Evolutionary conservation across 108 stramenopile genomes (phyloP), one percentile per base, ranked within the genome.

Genomic region (Cyclotella atomus): DNA sequence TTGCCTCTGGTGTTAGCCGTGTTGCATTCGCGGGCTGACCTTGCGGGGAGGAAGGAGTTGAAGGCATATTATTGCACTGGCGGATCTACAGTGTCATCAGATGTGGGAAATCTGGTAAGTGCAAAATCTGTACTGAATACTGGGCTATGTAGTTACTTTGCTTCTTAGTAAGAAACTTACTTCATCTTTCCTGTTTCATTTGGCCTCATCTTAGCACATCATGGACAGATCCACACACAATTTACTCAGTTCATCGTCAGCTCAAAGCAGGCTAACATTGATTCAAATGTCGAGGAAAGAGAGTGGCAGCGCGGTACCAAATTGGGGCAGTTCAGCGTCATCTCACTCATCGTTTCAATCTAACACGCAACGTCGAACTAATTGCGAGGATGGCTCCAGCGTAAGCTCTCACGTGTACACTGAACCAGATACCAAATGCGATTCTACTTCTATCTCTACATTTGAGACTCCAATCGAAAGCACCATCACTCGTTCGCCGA

Each of bases 191-290:
- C n/a, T n/a, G n/a, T n/a, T n/a, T n/a, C n/a, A 53, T 53, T 23
- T 53, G 10, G 10, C 10, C 19, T 53, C 56, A 10, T 14, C 12
- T 12, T 19, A 57, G 65, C 94, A 95, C 55, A 89, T 95, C 29
- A 86, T 95, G 90, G 94, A 95, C 77, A 56, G 94, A 50, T 91
- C 91, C 14, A 93, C 94, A 1, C 94, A 95, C 81, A 59, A 83
- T 9, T 65, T 92, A 17, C 43, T 93, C 54, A 89, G 89, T 55
- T 88, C 94, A 6, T 91, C 84, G 20, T 90, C 90, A 4, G 87
- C 92, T 7, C 78, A 81, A 60, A 90, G 87, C 71, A 84, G 91
- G 6, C 75, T 95, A 30, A 64, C 73, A 24, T 73, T 95, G 27
- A 91, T 95, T 52, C 84, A 91, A 52, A 73, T 83, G 7, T 88